Evolutionary conservation across 2,329 filamentous ascomycete species (phyloP).

Genomic region (Hansfordia pulvinata): DNA sequence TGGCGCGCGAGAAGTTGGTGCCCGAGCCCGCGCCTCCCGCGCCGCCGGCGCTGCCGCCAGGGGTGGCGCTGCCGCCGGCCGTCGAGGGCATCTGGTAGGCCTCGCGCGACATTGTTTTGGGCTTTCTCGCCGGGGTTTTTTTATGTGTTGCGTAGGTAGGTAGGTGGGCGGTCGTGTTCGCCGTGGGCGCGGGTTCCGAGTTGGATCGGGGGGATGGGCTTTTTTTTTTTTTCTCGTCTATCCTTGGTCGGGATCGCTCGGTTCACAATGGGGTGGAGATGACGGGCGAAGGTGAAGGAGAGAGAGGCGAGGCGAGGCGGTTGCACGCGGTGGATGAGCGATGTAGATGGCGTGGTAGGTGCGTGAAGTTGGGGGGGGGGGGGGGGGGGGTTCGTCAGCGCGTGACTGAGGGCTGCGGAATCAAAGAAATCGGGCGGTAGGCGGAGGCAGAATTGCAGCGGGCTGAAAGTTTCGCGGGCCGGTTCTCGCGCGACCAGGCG

Average conservation of each 20-base stretch:
- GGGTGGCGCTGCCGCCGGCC: conserved; percentile 24
- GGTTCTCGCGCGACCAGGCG: no score
- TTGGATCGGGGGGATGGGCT: no score
- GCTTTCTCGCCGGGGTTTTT: background rate
- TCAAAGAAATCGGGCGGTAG: conserved; percentile 3
- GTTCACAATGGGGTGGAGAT: no score
- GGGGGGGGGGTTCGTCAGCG: background rate
- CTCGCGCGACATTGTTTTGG: conserved; percentile 51
- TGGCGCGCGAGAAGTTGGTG: conserved; percentile 24
- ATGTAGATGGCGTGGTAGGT: no score
- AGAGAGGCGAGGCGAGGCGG: no score
- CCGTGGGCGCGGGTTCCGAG: no score
- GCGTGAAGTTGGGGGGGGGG: no score
- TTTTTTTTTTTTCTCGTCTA: no score
- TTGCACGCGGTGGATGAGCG: no score
- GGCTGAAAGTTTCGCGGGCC: no score
- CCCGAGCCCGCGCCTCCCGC: conserved; percentile 23
- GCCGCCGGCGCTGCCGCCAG: conserved; percentile 21
- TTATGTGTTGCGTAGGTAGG: conserved; percentile 1
- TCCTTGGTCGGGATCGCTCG: no score
- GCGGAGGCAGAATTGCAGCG: background rate
- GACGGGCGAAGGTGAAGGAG: no score
- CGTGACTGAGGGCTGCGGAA: background rate
- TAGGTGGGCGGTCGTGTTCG: conserved; percentile 1
- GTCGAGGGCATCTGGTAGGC: conserved; percentile 60